Percentiles rank a stretch among this genome's conserved stretches.
Evolutionary conservation across 495 filamentous ascomycete species (phyloP).

Genomic region (Neurospora tetraspora): DNA sequence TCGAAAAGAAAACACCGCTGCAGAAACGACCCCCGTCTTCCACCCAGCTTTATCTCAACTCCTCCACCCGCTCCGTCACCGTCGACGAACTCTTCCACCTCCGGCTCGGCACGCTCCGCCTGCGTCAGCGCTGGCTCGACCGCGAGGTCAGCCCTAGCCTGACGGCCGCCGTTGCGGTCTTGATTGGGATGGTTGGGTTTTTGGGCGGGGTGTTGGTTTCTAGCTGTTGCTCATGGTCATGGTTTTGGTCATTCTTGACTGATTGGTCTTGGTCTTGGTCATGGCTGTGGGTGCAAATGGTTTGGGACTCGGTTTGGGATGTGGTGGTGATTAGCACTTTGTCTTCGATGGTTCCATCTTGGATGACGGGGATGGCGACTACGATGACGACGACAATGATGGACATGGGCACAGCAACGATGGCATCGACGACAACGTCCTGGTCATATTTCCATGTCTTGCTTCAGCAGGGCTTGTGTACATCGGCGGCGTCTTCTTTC

Average conservation of each 20-base stretch:
- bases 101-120: slow-evolving; percentile 11
- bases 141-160: slow-evolving; percentile 11
- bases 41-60: slow-evolving; percentile 1
- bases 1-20: slow-evolving; percentile 15
- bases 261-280: not conserved
- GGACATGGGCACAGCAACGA: not conserved
- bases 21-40: slow-evolving; percentile 1
- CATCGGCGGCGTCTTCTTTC: not conserved
- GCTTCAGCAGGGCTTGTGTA: not conserved
- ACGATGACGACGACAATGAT: not conserved
- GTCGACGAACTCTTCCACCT: slow-evolving; percentile 19
- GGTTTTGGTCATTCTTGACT: not conserved
- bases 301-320: not conserved
- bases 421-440: not conserved
- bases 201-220: slow-evolving; percentile 5
- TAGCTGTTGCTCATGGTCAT: not conserved
- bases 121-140: slow-evolving; percentile 18
- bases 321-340: not conserved
- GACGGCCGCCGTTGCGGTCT: slow-evolving; percentile 6
- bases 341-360: not conserved
- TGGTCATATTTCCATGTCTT: not conserved
- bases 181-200: slow-evolving; percentile 6
- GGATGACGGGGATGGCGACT: not conserved
- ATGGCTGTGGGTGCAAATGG: not conserved
- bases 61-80: slow-evolving; percentile 1